phyloP scores from a whole-genome alignment of 108 stramenopile genomes.

The Thalassiosira profunda region DNA sequence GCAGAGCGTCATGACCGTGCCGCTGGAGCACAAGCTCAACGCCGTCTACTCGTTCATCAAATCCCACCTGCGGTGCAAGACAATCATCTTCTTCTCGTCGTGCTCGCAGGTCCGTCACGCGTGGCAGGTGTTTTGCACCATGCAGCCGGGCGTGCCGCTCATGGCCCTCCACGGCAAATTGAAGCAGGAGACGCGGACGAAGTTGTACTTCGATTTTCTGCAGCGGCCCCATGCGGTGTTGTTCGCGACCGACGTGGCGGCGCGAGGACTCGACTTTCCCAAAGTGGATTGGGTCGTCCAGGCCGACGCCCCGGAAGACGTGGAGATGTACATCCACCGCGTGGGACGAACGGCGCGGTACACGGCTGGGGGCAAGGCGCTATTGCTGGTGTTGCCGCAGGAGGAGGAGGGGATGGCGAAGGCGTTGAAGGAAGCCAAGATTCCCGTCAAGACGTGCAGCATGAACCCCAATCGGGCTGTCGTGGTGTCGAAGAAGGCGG shows the following conservation, averaged over 20 bases:
- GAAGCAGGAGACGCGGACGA: conserved; percentile 92
- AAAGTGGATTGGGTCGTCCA: conserved; percentile 99
- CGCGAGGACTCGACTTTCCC: conserved; percentile 97
- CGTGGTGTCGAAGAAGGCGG: conserved; percentile 85
- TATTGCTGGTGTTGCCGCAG: conserved; percentile 87
- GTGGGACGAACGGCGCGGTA: conserved; percentile 97
- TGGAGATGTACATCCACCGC: conserved; percentile 92
- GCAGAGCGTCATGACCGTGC: conserved; percentile 92
- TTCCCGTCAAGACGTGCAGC: conserved; percentile 86
- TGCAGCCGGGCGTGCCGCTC: conserved; percentile 97
- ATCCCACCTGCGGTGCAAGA: conserved; percentile 94
- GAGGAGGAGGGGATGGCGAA: conserved; percentile 81
- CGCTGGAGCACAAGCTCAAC: conserved; percentile 94
- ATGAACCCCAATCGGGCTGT: conserved; percentile 96
- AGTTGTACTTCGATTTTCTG: conserved; percentile 96
- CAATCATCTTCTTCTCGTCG: conserved; percentile 97
- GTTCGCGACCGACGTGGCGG: conserved; percentile 98
- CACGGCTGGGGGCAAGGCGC: conserved; percentile 81
- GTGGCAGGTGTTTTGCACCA: conserved; percentile 89
- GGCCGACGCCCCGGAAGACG: conserved; percentile 98
- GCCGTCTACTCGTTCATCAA: conserved; percentile 97
- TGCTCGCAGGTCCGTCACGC: conserved; percentile 97
- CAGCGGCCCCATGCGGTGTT: conserved; percentile 91
- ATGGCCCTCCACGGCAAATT: conserved; percentile 99
- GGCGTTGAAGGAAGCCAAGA: conserved; percentile 59